These are phyloP conservation scores for Kluyveromyces sp. DNA, from an alignment of 1,139 yeast genomes.

Conservation along the genomic window DNA sequence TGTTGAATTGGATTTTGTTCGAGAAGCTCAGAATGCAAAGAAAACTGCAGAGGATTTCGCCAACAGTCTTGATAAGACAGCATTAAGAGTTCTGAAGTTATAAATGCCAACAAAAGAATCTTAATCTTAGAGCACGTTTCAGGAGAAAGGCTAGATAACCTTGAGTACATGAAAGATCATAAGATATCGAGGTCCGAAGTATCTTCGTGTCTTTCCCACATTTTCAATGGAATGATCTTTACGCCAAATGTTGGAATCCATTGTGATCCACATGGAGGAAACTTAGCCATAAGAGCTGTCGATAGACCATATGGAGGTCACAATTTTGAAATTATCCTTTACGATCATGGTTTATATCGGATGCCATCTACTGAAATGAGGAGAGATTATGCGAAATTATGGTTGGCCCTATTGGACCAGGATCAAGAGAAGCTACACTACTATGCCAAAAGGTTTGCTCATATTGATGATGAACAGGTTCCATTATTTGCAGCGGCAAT, in stretches of 20 bases:
- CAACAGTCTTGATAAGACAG: constrained; percentile 51
- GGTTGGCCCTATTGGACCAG: constrained; percentile 80
- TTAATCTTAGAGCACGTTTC: constrained; percentile 81
- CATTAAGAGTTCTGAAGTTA: constrained; percentile 64
- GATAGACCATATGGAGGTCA: constrained; percentile 40
- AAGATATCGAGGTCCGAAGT: constrained; percentile 70
- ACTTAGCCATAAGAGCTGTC: constrained; percentile 65
- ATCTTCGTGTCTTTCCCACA: constrained; percentile 77
- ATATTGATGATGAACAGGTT: constrained; percentile 72
- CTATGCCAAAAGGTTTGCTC: constrained; percentile 74
- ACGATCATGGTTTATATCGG: constrained; percentile 92
- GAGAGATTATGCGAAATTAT: constrained; percentile 79
- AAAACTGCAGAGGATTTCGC: constrained; percentile 62
- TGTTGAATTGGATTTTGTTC: constrained; percentile 79
- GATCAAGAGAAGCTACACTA: constrained; percentile 57
- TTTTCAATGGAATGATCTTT: constrained; percentile 91
- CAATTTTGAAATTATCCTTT: constrained; percentile 84
- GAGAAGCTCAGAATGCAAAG: constrained; percentile 77
- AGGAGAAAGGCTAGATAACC: constrained; percentile 79
- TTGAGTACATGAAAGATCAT: constrained; percentile 52
- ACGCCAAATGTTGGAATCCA: constrained; percentile 87
- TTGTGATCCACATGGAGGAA: constrained; percentile 98
- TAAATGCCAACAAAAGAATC: constrained; percentile 60
- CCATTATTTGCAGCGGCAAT: constrained; percentile 86
- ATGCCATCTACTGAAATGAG: constrained; percentile 72